A percentile compares a stretch with the other conserved stretches of the same genome.
These are phyloP conservation scores for Geranomyces variabilis DNA, from an alignment of 192 early-diverging fungal genomes.

Conservation along the genomic window DNA sequence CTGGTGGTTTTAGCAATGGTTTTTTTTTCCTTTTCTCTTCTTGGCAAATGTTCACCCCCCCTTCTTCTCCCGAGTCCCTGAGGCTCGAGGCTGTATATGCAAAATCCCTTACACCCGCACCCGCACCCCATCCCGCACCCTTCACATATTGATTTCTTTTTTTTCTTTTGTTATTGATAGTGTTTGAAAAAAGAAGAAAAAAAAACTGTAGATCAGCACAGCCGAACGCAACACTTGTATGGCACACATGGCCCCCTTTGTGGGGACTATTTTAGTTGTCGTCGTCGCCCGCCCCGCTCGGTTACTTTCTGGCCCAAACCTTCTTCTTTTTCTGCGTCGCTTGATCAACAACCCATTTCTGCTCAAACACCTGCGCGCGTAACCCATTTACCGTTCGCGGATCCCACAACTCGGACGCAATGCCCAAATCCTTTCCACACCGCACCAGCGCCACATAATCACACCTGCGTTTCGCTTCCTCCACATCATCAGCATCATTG, in stretches of 20 bases:
- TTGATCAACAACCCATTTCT: no score
- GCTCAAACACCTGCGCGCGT: not conserved
- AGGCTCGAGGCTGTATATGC: not conserved
- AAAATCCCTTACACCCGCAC: not conserved
- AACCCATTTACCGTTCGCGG: conserved; percentile 12
- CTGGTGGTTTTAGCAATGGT: no score
- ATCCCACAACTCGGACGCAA: conserved; percentile 47
- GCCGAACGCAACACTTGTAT: no score
- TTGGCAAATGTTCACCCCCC: no score
- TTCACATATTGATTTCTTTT: no score
- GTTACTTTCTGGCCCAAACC: not conserved
- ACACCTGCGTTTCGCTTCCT: conserved; percentile 13
- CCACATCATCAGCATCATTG: not conserved
- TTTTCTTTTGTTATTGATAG: not conserved
- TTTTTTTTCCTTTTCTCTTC: no score
- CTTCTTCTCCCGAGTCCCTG: not conserved
- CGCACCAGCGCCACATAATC: conserved; percentile 37
- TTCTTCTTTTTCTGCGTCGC: not conserved
- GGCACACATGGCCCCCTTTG: no score
- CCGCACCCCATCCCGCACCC: not conserved
- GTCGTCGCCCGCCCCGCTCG: no score
- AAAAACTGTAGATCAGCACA: no score
- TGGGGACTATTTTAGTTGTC: no score
- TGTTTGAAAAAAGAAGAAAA: no score
- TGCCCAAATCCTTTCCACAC: conserved; percentile 41